A percentile compares a stretch with the other conserved stretches of the same genome.
These are phyloP conservation scores for Astrothelium subdiscretum DNA, from an alignment of 495 filamentous ascomycete genomes.

Conservation along the genomic window DNA sequence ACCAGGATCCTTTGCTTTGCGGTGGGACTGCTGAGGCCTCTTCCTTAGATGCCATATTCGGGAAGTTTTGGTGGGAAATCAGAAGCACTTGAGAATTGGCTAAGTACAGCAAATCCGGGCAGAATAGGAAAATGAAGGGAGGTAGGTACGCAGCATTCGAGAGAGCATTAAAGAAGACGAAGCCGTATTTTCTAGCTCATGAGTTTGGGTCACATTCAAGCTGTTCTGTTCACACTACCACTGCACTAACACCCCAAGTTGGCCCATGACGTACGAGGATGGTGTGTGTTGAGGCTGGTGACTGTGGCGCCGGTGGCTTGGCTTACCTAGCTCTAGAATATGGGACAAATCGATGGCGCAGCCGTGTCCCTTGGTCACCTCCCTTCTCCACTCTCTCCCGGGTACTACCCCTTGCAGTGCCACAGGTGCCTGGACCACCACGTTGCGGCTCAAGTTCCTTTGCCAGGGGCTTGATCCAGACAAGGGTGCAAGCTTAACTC, in stretches of 20 bases:
- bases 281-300: background rate
- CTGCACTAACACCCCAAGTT: background rate
- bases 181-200: background rate
- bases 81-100: background rate
- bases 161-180: background rate
- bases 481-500: no score
- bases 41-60: constrained; percentile 9
- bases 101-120: background rate
- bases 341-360: background rate
- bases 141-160: background rate
- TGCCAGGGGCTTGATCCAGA: no score
- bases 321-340: background rate
- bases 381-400: background rate
- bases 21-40: constrained; percentile 28
- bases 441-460: no score
- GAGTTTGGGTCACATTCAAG: background rate
- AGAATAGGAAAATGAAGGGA: background rate
- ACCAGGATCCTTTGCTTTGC: constrained; percentile 25
- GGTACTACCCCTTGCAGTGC: no score
- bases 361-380: background rate
- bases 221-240: background rate
- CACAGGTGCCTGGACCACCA: no score
- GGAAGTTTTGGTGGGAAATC: background rate
- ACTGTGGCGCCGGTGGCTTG: background rate
- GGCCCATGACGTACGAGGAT: background rate